A percentile compares a stretch with the other conserved stretches of the same genome.
Conservation (phyloP, 805 yeast species). For the Cyberlindnera amylophila region DNA sequence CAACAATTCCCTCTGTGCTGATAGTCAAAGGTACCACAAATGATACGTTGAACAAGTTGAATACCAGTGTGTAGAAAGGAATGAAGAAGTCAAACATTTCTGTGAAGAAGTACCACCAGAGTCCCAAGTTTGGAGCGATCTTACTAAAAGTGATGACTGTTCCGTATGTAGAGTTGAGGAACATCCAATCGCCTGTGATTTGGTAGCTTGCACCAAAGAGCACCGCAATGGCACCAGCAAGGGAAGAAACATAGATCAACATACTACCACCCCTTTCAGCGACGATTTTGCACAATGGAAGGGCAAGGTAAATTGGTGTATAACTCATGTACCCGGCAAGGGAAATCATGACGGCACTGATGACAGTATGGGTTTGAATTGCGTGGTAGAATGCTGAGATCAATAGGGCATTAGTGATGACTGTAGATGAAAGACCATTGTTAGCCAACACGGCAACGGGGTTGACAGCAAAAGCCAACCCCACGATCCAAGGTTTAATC, state of each 20-base stretch:
- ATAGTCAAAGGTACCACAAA: constrained; percentile 73
- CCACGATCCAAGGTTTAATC: constrained; percentile 42
- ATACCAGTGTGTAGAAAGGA: constrained; percentile 77
- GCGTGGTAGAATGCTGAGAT: constrained; percentile 45
- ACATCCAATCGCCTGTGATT: constrained; percentile 39
- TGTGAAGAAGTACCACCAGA: constrained; percentile 98
- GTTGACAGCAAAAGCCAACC: constrained; percentile 68
- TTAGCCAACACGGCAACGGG: constrained; percentile 73
- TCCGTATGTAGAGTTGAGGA: constrained; percentile 54
- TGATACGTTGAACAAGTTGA: constrained; percentile 67
- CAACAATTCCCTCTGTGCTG: constrained; percentile 67
- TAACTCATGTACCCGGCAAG: constrained; percentile 60
- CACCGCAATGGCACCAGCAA: constrained; percentile 27
- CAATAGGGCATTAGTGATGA: constrained; percentile 58
- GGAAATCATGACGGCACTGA: constrained; percentile 52
- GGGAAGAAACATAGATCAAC: constrained; percentile 26
- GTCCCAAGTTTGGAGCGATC: constrained; percentile 83
- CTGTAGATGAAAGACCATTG: constrained; percentile 62
- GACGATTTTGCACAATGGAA: constrained; percentile 45
- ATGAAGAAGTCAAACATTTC: constrained; percentile 91
- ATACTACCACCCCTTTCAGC: constrained; percentile 15
- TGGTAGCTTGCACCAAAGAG: constrained; percentile 38
- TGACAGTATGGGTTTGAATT: constrained; percentile 32
- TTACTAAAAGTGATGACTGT: constrained; percentile 58
- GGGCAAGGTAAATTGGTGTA: constrained; percentile 55